These are phyloP conservation scores for Penicillium sp. DNA, from an alignment of 2,329 filamentous ascomycete genomes.

Conservation along the genomic window DNA sequence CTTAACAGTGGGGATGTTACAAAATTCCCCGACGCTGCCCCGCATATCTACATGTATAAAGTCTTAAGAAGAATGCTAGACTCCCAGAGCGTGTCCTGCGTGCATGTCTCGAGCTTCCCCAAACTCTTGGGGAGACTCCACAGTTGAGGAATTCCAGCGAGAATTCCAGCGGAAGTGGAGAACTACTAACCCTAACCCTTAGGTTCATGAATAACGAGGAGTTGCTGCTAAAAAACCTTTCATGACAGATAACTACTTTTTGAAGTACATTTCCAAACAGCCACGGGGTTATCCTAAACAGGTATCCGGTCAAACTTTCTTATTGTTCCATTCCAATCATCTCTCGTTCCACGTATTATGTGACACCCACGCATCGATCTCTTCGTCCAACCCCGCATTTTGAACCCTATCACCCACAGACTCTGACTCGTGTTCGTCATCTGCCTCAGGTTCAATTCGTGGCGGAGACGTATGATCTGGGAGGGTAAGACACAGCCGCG, in stretches of 20 bases:
- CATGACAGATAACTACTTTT: too few relatives aligned
- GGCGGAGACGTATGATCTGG: not conserved
- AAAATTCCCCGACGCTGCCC: not conserved
- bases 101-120: not conserved
- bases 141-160: not conserved
- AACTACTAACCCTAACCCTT: too few relatives aligned
- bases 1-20: not conserved
- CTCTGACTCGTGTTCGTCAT: not conserved
- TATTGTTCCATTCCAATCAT: not conserved
- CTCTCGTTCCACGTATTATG: not conserved
- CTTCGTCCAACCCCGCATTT: not conserved
- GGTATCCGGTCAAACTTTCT: not conserved
- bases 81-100: not conserved
- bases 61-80: not conserved
- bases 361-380: not conserved
- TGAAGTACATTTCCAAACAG: not conserved
- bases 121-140: not conserved
- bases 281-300: not conserved
- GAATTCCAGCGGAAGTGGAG: conserved; percentile 5
- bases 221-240: too few relatives aligned
- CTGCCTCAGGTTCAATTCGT: not conserved
- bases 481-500: not conserved
- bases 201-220: not conserved
- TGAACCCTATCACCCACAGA: not conserved
- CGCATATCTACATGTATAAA: not conserved